These are phyloP conservation scores for Botrytis pseudocinerea DNA, from an alignment of 2,329 filamentous ascomycete genomes.

Conservation along the genomic window DNA sequence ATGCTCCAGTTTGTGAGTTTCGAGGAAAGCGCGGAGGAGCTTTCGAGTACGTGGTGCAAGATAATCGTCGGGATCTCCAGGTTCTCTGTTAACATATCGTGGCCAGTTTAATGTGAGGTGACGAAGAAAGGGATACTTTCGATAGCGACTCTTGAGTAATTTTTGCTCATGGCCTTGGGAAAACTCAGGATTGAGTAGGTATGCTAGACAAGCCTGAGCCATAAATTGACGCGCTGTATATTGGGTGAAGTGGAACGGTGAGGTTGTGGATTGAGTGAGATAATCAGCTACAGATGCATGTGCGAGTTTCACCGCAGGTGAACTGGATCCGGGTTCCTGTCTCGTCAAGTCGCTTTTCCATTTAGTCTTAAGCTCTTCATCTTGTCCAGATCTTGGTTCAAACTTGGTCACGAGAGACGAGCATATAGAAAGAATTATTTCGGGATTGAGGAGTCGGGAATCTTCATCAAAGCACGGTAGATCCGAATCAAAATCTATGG, in stretches of 20 bases:
- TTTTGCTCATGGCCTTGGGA: slow-evolving; percentile 4
- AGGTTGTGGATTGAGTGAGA: slow-evolving; percentile 25
- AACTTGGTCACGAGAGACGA: slow-evolving; percentile 28
- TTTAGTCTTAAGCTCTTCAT: not conserved
- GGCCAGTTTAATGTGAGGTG: slow-evolving; percentile 26
- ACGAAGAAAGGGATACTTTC: slow-evolving; percentile 27
- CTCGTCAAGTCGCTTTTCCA: not conserved
- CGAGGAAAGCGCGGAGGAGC: slow-evolving; percentile 29
- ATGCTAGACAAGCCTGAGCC: slow-evolving; percentile 28
- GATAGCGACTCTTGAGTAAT: slow-evolving; percentile 7
- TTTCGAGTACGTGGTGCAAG: slow-evolving; percentile 24
- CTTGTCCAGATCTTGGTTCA: slow-evolving; percentile 1
- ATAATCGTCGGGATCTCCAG: slow-evolving; percentile 22
- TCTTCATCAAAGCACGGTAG: slow-evolving; percentile 40
- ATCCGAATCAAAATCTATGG: slow-evolving; percentile 35
- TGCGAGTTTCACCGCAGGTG: slow-evolving; percentile 27
- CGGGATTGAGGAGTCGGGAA: slow-evolving; percentile 41
- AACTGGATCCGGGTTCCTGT: not conserved
- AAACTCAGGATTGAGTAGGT: slow-evolving; percentile 30
- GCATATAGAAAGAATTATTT: slow-evolving; percentile 34
- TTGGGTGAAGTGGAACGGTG: slow-evolving; percentile 28
- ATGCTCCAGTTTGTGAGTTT: slow-evolving; percentile 24
- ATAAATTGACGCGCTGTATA: slow-evolving; percentile 27
- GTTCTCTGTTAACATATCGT: slow-evolving; percentile 19
- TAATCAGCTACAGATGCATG: slow-evolving; percentile 34